Conservation (phyloP, 768 basidiomycete species). For the Polyporus arcularius region DNA sequence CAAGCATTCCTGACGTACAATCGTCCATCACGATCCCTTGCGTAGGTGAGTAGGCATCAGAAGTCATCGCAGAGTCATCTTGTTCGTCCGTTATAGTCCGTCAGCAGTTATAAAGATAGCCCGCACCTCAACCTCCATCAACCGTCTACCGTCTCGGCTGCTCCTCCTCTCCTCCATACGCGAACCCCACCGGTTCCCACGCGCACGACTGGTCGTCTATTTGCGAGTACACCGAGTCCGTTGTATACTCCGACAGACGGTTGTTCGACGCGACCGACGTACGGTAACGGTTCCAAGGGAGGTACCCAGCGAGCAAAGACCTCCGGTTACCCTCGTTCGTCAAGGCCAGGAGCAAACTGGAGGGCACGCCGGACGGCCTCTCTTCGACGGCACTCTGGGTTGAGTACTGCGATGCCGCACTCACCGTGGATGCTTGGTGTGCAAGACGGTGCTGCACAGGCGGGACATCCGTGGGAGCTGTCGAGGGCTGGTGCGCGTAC, state of each 20-base stretch:
- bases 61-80: conserved; percentile 11
- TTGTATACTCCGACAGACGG: conserved; percentile 33
- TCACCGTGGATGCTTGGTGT: conserved; percentile 34
- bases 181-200: conserved; percentile 27
- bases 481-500: conserved; percentile 1
- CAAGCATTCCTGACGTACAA: conserved; percentile 8
- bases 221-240: conserved; percentile 29
- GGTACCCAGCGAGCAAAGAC: conserved; percentile 25
- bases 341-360: conserved; percentile 41
- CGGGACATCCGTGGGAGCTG: conserved; percentile 4
- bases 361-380: conserved; percentile 29
- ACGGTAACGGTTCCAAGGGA: conserved; percentile 19
- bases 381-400: conserved; percentile 39
- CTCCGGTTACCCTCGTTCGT: conserved; percentile 25
- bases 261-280: conserved; percentile 21
- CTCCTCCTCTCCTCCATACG: conserved; percentile 31
- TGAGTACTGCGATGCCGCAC: conserved; percentile 39
- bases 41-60: conserved; percentile 11
- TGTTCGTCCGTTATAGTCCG: conserved; percentile 18
- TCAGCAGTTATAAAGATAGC: conserved; percentile 9
- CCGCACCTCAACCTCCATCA: conserved; percentile 7
- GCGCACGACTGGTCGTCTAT: conserved; percentile 18
- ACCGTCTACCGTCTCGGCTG: neutral
- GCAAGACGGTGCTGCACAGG: conserved; percentile 10
- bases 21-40: conserved; percentile 4